phyloP scores from a whole-genome alignment of 768 basidiomycete species.

The Suillus plorans region DNA sequence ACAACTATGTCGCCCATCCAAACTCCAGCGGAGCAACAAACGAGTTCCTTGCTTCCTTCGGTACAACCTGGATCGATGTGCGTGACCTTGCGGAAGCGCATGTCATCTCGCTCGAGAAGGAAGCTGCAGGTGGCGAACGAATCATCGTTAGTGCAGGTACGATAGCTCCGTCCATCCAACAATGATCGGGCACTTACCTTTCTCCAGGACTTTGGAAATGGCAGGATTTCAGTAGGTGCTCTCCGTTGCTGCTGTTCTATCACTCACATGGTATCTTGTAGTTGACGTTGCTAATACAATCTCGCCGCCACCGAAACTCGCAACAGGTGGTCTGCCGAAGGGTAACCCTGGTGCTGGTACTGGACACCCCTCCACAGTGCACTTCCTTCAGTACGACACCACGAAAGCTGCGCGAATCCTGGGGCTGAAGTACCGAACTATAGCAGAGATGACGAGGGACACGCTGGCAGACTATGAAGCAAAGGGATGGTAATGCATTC shows the following conservation, averaged over 20 bases:
- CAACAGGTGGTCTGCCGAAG: slow-evolving; percentile 25
- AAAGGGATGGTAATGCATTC: slow-evolving; percentile 37
- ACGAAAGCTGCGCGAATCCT: slow-evolving; percentile 41
- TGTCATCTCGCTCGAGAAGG: slow-evolving; percentile 47
- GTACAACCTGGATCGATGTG: slow-evolving; percentile 47
- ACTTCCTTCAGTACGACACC: slow-evolving; percentile 31
- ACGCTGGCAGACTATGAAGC: slow-evolving; percentile 41
- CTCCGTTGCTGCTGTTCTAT: not conserved
- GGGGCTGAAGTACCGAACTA: slow-evolving; percentile 40
- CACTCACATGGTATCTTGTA: slow-evolving; percentile 11
- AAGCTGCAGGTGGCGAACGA: slow-evolving; percentile 55
- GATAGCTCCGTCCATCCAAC: not conserved
- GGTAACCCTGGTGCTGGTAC: slow-evolving; percentile 35
- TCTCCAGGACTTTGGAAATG: slow-evolving; percentile 27
- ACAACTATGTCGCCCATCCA: slow-evolving; percentile 30
- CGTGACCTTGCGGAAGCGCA: slow-evolving; percentile 58
- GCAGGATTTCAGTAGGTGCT: slow-evolving; percentile 30
- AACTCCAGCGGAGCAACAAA: slow-evolving; percentile 23
- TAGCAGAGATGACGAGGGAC: slow-evolving; percentile 41
- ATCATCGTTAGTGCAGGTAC: slow-evolving; percentile 47
- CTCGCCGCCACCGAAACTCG: slow-evolving; percentile 29
- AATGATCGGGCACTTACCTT: not conserved
- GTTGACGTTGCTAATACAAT: slow-evolving; percentile 40
- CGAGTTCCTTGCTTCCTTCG: slow-evolving; percentile 22
- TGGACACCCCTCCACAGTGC: slow-evolving; percentile 24